Base-by-base conservation (phyloP, 2,329 filamentous ascomycete genomes). In the Coleophoma crateriformis region DNA sequence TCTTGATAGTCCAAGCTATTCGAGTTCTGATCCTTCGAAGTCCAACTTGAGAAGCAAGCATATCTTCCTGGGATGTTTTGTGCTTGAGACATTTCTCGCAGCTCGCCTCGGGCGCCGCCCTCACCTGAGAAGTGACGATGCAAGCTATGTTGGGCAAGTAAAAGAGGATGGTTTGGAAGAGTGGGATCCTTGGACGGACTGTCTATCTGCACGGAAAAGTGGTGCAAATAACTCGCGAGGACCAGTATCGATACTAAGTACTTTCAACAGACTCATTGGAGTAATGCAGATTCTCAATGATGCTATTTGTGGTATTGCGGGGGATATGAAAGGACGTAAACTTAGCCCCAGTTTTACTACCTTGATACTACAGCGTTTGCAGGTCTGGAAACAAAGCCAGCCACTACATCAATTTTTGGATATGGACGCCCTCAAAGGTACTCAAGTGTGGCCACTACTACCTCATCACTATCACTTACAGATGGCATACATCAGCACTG, bases 161-260 rank as follows among this genome's bases (percentile, higher is more conserved):
- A 73, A 79, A 22, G 83, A 87, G 63, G 82, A 87, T 57, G 83
- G 83, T 1, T 68, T 85, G 17, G 86, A 89, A 59, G 85, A 89
- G 67, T 89, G 85, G 85, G 81, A 86, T 55, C 81, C 83, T 1
- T 90, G 86, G 86, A 72, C 74, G 15, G 78, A 82, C 22, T 72
- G 73, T 51, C 58, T 71, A 50, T 65, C 68, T 54, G 67, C 69
- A 38, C 61, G 65, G 19, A 53, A 69, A 53, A 53, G 41, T 15
- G 48, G 34, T 27, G 42, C 41, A 10, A 52, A 49, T 8, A 56
- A 50, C 15, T 53, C 58, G 34, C 66, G 59, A 47, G 54, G 59
- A 32, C 65, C 65, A 13, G 59, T 57, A n/a, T 61, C 60, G 22
- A 61, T 66, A 32, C 51, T 66, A 20, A 67, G 67, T 34, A 60